Base-by-base conservation (phyloP, 768 basidiomycete species). In the Hysterangium stoloniferum region DNA sequence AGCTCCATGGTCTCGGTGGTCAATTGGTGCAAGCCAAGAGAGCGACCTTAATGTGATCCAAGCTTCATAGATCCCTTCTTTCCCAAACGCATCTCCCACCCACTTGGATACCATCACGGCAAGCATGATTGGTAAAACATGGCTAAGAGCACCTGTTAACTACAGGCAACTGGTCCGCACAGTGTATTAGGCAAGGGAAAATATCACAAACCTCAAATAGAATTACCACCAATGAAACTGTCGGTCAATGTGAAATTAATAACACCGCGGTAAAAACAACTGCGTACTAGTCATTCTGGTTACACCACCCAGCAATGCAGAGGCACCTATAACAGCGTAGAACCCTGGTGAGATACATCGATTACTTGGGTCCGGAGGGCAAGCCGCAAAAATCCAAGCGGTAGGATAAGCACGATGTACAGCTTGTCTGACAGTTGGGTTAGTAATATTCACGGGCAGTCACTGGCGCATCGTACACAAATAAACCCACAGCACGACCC, bases 91-190 rank as follows among this genome's bases (percentile, higher is more conserved):
- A 58, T 86, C 84, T 6, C 78, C 84, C 8, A 86, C 79, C 79
- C 80, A 86, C 68, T 86, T 86, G 6, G 82, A 71, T 17, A 78
- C 76, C 79, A 85, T 84, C 45, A 86, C 82, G 48, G 78, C 79
- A 40, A 86, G 79, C 84, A 86, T 86, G 61, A 86, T 85, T 13
- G 84, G 84, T 28, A 86, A 69, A n/a, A 86, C 84, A 65, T 86
- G 84, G 12, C 84, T 86, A 24, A 86, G 68, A 3, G 84, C 84
- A 12, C 84, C 84, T 19, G 84, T 86, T n/a, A 86, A 68, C 82
- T 85, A 43, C 19, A 32, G 25, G 31, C 17, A 28, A 19, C 19
- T 31, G 4, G 7, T 19, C 24, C 27, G 3, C 22, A 6, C 17
- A 29, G 45, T 38, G 40, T 8, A 41, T 38, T 7, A 24, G 24